Evolutionary conservation across 306 rosid species (phyloP).

Genomic region (Lathyrus oleraceus): DNA sequence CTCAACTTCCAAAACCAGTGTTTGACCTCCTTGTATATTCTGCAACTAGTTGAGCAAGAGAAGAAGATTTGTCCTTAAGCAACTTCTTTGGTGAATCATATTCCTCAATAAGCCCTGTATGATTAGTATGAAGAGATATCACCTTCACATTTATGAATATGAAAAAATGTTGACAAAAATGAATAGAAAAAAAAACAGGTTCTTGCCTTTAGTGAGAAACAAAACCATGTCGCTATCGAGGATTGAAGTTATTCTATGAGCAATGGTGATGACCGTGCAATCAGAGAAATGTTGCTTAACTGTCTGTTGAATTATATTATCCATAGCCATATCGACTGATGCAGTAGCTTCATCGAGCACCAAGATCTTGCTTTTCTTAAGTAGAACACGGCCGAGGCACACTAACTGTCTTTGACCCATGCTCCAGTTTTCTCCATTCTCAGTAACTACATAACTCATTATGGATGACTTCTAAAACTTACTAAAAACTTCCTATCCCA

Average conservation of each 20-base stretch:
- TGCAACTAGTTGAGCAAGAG: constrained; percentile 45
- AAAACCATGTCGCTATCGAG: constrained; percentile 78
- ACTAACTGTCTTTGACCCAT: constrained; percentile 77
- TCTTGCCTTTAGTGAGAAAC: constrained; percentile 54
- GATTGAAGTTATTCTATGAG: constrained; percentile 83
- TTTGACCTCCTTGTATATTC: constrained; percentile 46
- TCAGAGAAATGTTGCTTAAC: constrained; percentile 55
- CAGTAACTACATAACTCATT: constrained; percentile 39
- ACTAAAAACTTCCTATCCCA: background rate
- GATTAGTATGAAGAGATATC: constrained; percentile 25
- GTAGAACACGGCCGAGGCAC: constrained; percentile 80
- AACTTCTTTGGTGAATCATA: constrained; percentile 45
- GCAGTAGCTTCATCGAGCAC: constrained; percentile 64
- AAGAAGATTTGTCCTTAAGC: constrained; percentile 45
- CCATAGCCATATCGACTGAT: constrained; percentile 55
- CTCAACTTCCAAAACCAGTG: constrained; percentile 45
- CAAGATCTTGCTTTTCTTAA: constrained; percentile 68
- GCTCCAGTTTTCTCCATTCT: constrained; percentile 63
- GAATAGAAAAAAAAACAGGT: background rate
- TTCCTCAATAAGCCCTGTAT: constrained; percentile 40
- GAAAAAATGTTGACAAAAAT: background rate
- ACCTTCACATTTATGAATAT: constrained; percentile 1
- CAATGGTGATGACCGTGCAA: constrained; percentile 73
- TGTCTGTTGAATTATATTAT: constrained; percentile 49
- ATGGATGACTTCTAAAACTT: background rate